These are phyloP conservation scores for Claviceps cyperi DNA, from an alignment of 2,329 filamentous ascomycete genomes.

Conservation along the genomic window DNA sequence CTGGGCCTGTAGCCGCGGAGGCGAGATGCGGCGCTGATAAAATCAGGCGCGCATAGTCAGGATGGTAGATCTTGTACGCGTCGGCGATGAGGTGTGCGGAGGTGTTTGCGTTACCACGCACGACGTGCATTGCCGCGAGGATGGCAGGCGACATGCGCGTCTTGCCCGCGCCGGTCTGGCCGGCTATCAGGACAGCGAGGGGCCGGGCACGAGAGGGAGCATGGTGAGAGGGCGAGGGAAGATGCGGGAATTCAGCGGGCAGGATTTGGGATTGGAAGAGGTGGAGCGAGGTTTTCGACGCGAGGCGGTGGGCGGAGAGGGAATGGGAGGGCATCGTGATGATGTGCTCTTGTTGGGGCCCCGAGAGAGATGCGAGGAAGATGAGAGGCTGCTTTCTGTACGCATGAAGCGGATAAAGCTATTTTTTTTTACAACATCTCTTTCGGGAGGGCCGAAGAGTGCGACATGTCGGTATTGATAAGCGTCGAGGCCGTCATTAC, in stretches of 20 bases:
- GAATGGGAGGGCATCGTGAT: constrained; percentile 5
- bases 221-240: not conserved
- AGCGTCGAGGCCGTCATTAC: too few species aligned
- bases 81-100: constrained; percentile 31
- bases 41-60: constrained; percentile 21
- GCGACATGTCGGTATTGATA: too few species aligned
- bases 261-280: constrained; percentile 19
- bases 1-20: constrained; percentile 23
- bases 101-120: not conserved
- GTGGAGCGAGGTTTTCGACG: constrained; percentile 13
- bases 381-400: not conserved
- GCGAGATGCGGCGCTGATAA: constrained; percentile 20
- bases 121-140: constrained; percentile 16
- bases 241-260: constrained; percentile 19
- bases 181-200: constrained; percentile 28
- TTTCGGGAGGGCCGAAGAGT: too few species aligned
- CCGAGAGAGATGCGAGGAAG: not conserved
- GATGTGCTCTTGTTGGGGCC: not conserved
- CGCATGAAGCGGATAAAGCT: not conserved
- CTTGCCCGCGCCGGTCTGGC: constrained; percentile 35
- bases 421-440: too few species aligned
- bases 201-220: constrained; percentile 11
- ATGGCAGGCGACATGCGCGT: constrained; percentile 27
- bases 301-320: constrained; percentile 18
- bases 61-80: constrained; percentile 35